Base-by-base conservation (phyloP, 768 basidiomycete genomes). In the Psilocybe azurescens region DNA sequence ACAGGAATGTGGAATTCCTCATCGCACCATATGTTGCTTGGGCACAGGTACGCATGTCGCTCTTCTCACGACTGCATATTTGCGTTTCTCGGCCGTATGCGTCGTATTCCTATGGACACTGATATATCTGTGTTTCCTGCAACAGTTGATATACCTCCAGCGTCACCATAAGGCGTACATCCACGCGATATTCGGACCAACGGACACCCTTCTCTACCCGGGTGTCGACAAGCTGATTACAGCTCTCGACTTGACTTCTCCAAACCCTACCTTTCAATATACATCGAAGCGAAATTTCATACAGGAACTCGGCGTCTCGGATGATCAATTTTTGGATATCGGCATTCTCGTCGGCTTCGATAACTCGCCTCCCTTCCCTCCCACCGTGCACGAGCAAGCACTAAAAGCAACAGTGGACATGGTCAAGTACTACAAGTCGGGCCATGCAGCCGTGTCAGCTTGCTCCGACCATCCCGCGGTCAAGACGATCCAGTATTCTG, bases 261-360 rank as follows among this genome's bases (percentile, higher is more conserved):
- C 82, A 46, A 81, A 79, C 46, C 90, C 92, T 1, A 83, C 89
- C 1, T 96, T 98, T 78, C 89, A 89, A 13, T 97, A 85, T 74
- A 86, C 90, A 20, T 91, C 94, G 51, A 99, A 98, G 74, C 85
- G 88, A 32, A 73, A 78, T 28, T 80, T 99, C 65, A 58, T 83
- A 24, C 67, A 72, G 41, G 84, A 85, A 63, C 80, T 97, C 60
- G 77, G 70, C 18, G 81, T 99, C 48, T 80, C 74, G 48, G 89
- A 94, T 67, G 95, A 97, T 71, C 96, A 97, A 71, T 97, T 99
- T 77, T 87, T 99, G 66, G 97, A 99, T 74, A 85, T 95, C 64
- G 90, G 89, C 24, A 91, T 99, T 68, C 85, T 99, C 59, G 88
- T 97, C 39, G 97, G 97, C 14, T 96, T 90, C 65, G 92, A 96